A percentile compares a stretch with the other conserved stretches of the same genome.
Conservation (phyloP, 2,329 filamentous ascomycete genomes). For the Aspergillus sojae region DNA sequence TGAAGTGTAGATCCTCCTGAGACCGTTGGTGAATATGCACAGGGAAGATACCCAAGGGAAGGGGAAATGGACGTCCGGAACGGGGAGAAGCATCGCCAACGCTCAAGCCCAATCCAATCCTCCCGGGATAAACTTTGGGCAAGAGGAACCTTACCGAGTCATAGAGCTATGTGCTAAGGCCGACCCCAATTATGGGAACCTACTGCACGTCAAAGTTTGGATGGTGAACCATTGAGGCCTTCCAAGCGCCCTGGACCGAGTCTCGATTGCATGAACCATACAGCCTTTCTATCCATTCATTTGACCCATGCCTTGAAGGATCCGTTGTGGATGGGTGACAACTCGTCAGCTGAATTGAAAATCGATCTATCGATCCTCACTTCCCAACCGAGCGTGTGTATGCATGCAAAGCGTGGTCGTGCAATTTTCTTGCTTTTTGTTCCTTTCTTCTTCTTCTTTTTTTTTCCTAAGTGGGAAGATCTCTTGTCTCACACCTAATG, state of each 20-base stretch:
- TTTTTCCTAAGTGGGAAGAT: no score
- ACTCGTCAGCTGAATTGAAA: constrained; percentile 17
- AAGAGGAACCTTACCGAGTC: constrained; percentile 11
- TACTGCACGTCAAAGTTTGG: constrained; percentile 6
- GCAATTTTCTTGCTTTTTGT: background rate
- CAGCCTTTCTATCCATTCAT: constrained; percentile 5
- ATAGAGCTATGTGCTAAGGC: background rate
- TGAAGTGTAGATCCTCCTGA: constrained; percentile 1
- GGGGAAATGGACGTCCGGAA: background rate
- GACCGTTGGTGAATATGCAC: constrained; percentile 16
- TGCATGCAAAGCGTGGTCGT: constrained; percentile 2
- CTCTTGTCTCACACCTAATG: no score
- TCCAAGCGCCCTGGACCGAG: constrained; percentile 1
- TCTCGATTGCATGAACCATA: constrained; percentile 19
- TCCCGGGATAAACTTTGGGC: constrained; percentile 13
- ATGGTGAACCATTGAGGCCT: constrained; percentile 5
- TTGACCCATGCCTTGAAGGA: background rate
- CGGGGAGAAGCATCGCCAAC: background rate
- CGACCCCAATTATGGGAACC: background rate
- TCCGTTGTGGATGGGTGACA: constrained; percentile 8
- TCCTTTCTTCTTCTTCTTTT: background rate
- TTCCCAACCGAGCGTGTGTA: constrained; percentile 2
- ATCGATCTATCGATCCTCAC: constrained; percentile 22
- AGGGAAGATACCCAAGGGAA: background rate
- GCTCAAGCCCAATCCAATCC: constrained; percentile 1